Conservation (phyloP, 106 monocot species). For the Phalaenopsis equestris region DNA sequence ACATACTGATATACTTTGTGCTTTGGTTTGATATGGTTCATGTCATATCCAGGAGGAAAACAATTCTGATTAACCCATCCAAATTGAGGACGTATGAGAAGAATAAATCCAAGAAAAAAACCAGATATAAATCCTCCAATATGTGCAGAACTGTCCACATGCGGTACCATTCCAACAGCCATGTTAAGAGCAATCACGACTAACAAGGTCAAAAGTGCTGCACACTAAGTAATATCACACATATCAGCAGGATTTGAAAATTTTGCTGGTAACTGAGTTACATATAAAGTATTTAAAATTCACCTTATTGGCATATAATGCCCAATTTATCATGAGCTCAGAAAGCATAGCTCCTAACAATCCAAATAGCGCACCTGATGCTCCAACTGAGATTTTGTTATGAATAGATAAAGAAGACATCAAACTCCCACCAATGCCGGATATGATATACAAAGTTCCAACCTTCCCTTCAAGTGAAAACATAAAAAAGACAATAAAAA, state of each 20-base stretch:
- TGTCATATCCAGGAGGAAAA: constrained; percentile 17
- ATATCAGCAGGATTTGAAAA: constrained; percentile 4
- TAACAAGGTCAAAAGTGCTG: constrained; percentile 58
- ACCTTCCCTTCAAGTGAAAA: constrained; percentile 47
- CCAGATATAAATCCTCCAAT: constrained; percentile 62
- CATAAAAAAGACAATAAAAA: neutral
- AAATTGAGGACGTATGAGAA: constrained; percentile 55
- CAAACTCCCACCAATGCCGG: constrained; percentile 83
- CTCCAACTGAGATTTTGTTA: constrained; percentile 75
- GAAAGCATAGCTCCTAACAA: constrained; percentile 92
- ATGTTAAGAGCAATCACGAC: constrained; percentile 69
- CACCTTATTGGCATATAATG: constrained; percentile 90
- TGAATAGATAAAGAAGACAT: constrained; percentile 64
- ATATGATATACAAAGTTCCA: constrained; percentile 60
- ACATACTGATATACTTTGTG: constrained; percentile 44
- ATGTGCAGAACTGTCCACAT: constrained; percentile 73
- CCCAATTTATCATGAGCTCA: constrained; percentile 90
- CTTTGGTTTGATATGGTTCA: constrained; percentile 19
- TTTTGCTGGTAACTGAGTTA: neutral
- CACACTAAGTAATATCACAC: constrained; percentile 34
- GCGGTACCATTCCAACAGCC: constrained; percentile 75
- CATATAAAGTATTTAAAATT: neutral
- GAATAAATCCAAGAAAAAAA: constrained; percentile 64
- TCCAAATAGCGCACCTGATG: constrained; percentile 90
- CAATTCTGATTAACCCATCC: constrained; percentile 33